phyloP scores from a whole-genome alignment of 345 rosid genomes.

The Zanthoxylum bungeanum region DNA sequence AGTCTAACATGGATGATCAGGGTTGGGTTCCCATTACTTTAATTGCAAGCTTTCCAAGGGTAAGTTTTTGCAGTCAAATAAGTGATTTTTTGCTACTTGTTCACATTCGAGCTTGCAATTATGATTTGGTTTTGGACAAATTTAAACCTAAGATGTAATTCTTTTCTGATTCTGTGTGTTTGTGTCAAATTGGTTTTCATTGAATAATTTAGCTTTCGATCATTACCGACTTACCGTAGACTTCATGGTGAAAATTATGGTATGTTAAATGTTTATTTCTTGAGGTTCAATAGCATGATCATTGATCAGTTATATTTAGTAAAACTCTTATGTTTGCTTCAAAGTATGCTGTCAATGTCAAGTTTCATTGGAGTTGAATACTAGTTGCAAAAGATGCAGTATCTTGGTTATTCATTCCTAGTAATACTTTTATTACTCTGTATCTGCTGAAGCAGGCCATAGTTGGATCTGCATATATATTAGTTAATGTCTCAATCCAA shows the following conservation, averaged over 20 bases:
- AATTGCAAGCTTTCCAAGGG: conserved; percentile 52
- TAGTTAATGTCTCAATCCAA: not conserved
- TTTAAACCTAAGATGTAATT: not conserved
- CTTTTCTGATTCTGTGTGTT: not conserved
- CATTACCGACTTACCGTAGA: too few relatives aligned
- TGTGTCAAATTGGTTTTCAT: not conserved
- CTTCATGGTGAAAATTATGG: not conserved
- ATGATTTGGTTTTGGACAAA: not conserved
- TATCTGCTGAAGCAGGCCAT: not conserved
- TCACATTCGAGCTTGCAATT: not conserved
- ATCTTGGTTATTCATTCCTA: not conserved
- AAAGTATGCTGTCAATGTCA: not conserved
- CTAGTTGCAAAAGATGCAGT: not conserved
- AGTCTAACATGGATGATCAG: conserved; percentile 50
- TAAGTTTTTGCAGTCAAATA: conserved; percentile 23
- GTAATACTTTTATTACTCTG: not conserved
- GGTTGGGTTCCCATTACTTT: conserved; percentile 54
- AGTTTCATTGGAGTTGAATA: not conserved
- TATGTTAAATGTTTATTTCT: not conserved
- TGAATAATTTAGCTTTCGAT: too few relatives aligned
- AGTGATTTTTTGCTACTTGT: not conserved
- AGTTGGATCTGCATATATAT: not conserved
- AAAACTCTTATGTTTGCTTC: not conserved
- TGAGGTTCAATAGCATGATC: not conserved
- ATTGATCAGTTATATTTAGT: not conserved